Evolutionary conservation across 257 asterid species (phyloP), one percentile per base, ranked within the genome.

Genomic region (Rhazya stricta): DNA sequence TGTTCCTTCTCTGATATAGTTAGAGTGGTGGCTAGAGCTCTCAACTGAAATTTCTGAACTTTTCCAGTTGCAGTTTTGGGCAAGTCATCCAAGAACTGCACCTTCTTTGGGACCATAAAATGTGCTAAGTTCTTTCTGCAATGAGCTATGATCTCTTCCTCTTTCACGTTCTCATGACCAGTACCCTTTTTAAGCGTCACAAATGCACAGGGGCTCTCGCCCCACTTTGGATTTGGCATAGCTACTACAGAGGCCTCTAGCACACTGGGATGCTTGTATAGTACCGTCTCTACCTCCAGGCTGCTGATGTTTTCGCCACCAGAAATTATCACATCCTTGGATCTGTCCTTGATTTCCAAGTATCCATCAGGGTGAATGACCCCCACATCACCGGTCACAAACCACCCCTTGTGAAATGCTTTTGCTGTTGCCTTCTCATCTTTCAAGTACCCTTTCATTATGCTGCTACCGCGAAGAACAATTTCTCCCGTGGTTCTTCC

Each of bases 281-380:
- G 76, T 23, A 77, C 91, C n/a, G 81, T 72, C 76, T 93, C 98
- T 15, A 93, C 96, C 79, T 93, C 96, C 2, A 93, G 88, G 36
- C 97, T 93, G 75, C 98, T 91, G 32, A 93, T 90, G 37, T 93
- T 93, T 83, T 93, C 98, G 27, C 98, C 98, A 8, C 98, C 98
- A 25, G 97, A 91, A 36, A 91, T 94, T 23, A 94, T 91, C 19
- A 94, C 90, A 81, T 94, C 98, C 71, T 94, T 94, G 0, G 94
- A 89, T 72, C 98, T 78, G 66, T 92, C 96, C 77, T 89, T 92
- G 78, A 92, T 92, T 82, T 92, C 96, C 3, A 90, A 0, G 81
- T 94, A 94, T 25, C 98, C 98, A 78, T 94, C 98, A 8, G 90
- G 88, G 80, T 91, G 89, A 19, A 93, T 79, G 1, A 93, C 98